These are phyloP conservation scores for Globisporangium nunn DNA, from an alignment of 352 stramenopile genomes.

Conservation along the genomic window DNA sequence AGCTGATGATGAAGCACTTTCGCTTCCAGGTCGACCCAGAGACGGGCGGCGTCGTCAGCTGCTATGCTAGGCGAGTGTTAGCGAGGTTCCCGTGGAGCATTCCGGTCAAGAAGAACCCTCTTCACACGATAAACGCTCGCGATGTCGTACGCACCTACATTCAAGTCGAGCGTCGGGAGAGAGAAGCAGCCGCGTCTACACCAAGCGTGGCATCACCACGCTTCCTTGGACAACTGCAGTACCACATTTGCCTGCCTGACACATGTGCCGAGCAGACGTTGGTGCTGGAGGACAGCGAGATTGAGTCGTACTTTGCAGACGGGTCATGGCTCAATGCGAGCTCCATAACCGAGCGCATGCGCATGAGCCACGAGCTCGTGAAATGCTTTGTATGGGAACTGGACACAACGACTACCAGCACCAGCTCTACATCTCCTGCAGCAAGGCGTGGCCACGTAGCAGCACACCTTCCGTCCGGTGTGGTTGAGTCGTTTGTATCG, in stretches of 20 bases:
- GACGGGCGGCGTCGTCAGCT: slow-evolving; percentile 1
- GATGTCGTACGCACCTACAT: slow-evolving; percentile 38
- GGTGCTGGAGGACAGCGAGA: slow-evolving; percentile 31
- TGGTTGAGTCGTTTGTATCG: slow-evolving; percentile 17
- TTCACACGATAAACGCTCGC: slow-evolving; percentile 33
- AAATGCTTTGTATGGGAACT: slow-evolving; percentile 27
- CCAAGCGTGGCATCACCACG: not conserved
- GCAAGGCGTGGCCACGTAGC: slow-evolving; percentile 15
- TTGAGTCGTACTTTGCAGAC: slow-evolving; percentile 41
- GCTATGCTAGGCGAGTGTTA: slow-evolving; percentile 19
- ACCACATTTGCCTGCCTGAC: slow-evolving; percentile 40
- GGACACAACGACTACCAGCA: not conserved
- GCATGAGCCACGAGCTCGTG: slow-evolving; percentile 21
- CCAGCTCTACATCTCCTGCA: too few relatives aligned
- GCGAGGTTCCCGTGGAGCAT: slow-evolving; percentile 39
- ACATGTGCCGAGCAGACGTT: slow-evolving; percentile 48
- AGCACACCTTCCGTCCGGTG: slow-evolving; percentile 21
- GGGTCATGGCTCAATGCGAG: slow-evolving; percentile 28
- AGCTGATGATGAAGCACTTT: slow-evolving; percentile 18
- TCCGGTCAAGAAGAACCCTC: slow-evolving; percentile 21
- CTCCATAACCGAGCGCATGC: slow-evolving; percentile 6
- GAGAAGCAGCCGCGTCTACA: slow-evolving; percentile 1
- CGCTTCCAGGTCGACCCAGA: slow-evolving; percentile 19
- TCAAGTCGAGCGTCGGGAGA: slow-evolving; percentile 40
- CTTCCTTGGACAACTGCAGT: slow-evolving; percentile 14